Evolutionary conservation across 768 basidiomycete species (phyloP).

Genomic region (Crassisporium funariophilum): DNA sequence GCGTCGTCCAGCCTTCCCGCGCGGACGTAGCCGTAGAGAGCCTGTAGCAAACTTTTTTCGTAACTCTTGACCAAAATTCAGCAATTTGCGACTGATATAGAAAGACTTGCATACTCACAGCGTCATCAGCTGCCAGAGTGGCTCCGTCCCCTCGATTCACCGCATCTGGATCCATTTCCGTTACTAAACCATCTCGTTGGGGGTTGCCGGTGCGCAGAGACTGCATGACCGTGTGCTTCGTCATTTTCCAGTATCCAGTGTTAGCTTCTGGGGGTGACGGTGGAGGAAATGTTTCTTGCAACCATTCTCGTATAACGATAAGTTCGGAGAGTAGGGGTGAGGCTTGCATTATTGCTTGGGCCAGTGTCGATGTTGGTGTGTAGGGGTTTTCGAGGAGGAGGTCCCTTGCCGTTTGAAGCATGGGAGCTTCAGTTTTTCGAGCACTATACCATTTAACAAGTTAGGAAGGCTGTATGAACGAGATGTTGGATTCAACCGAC

Average conservation of each 20-base stretch:
- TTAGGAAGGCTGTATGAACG: not conserved
- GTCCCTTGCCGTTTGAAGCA: slow-evolving; percentile 49
- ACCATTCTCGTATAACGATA: slow-evolving; percentile 84
- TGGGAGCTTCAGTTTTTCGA: slow-evolving; percentile 61
- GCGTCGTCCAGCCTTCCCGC: slow-evolving; percentile 87
- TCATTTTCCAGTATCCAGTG: slow-evolving; percentile 84
- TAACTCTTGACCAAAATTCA: slow-evolving; percentile 53
- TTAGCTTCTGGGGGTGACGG: slow-evolving; percentile 68
- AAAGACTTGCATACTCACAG: slow-evolving; percentile 47
- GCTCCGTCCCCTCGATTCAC: slow-evolving; percentile 59
- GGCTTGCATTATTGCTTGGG: slow-evolving; percentile 68
- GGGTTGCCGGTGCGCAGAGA: slow-evolving; percentile 50
- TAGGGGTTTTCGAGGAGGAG: slow-evolving; percentile 77
- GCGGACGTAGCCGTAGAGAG: slow-evolving; percentile 80
- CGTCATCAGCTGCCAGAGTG: slow-evolving; percentile 73
- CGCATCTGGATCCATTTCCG: slow-evolving; percentile 82
- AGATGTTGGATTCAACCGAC: slow-evolving; percentile 44
- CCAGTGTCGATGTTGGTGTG: slow-evolving; percentile 75
- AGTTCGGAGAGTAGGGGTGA: slow-evolving; percentile 75
- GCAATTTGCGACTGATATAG: not conserved
- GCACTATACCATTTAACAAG: slow-evolving; percentile 42
- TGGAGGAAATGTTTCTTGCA: slow-evolving; percentile 73
- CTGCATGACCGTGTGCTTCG: slow-evolving; percentile 74
- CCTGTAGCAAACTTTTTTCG: slow-evolving; percentile 76
- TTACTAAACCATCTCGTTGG: slow-evolving; percentile 53